These are phyloP conservation scores for Aspergillus amoenus DNA, from an alignment of 2,329 filamentous ascomycete species.

Conservation along the genomic window DNA sequence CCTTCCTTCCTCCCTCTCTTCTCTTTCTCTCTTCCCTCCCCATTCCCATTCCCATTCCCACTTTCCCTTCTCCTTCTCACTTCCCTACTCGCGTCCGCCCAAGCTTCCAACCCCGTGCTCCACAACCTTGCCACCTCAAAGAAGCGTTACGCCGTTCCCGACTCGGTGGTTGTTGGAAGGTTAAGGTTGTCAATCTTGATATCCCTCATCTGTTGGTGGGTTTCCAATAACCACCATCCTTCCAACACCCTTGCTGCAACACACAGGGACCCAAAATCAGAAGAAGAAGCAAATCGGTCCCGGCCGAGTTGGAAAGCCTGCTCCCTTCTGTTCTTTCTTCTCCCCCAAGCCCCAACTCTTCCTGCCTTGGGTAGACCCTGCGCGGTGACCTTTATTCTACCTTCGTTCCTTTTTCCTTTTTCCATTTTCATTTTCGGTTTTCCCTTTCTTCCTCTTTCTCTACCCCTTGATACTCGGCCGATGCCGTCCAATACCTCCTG, in stretches of 20 bases:
- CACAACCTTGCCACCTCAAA: conserved; percentile 9
- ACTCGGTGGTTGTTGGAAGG: conserved; percentile 12
- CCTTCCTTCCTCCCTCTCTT: conserved; percentile 1
- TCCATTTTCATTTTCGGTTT: conserved; percentile 15
- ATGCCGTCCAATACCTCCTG: conserved; percentile 15
- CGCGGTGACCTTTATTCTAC: neutral
- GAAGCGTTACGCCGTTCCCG: conserved; percentile 7
- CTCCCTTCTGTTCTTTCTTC: neutral
- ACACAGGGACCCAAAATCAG: conserved; percentile 6
- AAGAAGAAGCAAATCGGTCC: neutral
- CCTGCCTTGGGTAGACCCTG: neutral
- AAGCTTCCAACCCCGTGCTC: conserved; percentile 4
- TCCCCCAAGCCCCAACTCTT: neutral
- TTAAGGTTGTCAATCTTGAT: conserved; percentile 21
- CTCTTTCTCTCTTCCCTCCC: conserved; percentile 7
- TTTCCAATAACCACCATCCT: conserved; percentile 16
- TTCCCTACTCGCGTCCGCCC: conserved; percentile 7
- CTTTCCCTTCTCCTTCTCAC: conserved; percentile 13
- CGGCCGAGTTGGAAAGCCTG: neutral
- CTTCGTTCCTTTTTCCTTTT: neutral
- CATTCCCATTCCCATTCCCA: conserved; percentile 6
- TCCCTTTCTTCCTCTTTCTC: neutral
- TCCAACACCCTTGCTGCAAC: conserved; percentile 21
- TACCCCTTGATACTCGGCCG: conserved; percentile 19
- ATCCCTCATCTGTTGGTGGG: conserved; percentile 11